Base-by-base conservation (phyloP, 768 basidiomycete species). In the Chalciporus sphaerocephalus region DNA sequence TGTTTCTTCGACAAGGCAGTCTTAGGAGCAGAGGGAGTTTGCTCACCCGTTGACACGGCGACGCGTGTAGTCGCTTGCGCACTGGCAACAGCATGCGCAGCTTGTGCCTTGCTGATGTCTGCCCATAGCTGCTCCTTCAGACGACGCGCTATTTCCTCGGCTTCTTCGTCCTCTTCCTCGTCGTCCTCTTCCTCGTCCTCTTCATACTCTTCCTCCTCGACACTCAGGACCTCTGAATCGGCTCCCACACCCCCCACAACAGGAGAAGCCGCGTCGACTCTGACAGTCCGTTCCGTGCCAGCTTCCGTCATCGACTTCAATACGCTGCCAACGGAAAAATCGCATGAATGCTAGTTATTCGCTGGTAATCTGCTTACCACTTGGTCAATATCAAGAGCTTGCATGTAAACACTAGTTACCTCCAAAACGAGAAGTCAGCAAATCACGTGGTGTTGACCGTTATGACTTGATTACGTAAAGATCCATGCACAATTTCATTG, bases 51-150 rank as follows among this genome's bases (percentile, higher is more conserved):
- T 27, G 39, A 22, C 34, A 37, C 37, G 18, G 38, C 16, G 28
- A 28, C 10, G 23, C 18, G 37, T 16, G 46, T 18, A 18, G 35
- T 27, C 7, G 55, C 51, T 38, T 51, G 46, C 2, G 52, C 27
- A 48, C 58, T 66, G 32, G 60, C 46, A 12, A 24, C 47, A 6
- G 56, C 50, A 32, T 55, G 63, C n/a, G 74, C 74, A 4, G 75
- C 76, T 49, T 75, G 79, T 5, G 75, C 83, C 58, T 79, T 83
- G 56, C 68, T 79, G 39, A 89, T 83, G 54, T 87, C 85, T 3
- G 86, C 87, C 79, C 81, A 83, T 6, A 90, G 71, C 47, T 90
- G 80, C 52, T 85, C 85, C n/a, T 83, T 81, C 23, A 91, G 67
- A 21, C 82, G 71, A 37, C 83, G 75, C 5, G 85, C 85, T 54